A percentile compares a stretch with the other conserved stretches of the same genome.
Conservation (phyloP, 2,329 filamentous ascomycete species). For the Stemphylium beticola region DNA sequence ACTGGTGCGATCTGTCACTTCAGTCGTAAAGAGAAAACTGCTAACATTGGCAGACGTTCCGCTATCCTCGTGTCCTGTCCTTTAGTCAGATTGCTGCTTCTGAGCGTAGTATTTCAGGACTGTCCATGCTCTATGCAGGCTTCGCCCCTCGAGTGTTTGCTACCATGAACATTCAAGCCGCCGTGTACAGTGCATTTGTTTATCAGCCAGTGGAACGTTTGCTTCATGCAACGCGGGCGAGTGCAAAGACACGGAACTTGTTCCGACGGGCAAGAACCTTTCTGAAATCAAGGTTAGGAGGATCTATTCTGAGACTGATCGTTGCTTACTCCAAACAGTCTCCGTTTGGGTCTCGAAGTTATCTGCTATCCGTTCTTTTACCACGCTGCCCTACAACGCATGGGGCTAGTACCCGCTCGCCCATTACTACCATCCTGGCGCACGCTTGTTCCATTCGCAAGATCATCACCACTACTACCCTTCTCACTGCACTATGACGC, state of each 20-base stretch:
- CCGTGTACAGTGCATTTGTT: constrained; percentile 26
- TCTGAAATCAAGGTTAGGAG: constrained; percentile 30
- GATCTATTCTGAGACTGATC: background rate
- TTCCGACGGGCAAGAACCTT: constrained; percentile 31
- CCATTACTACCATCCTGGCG: constrained; percentile 37
- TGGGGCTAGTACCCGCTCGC: constrained; percentile 37
- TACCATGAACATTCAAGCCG: constrained; percentile 26
- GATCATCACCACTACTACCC: constrained; percentile 31
- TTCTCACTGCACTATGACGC: constrained; percentile 25
- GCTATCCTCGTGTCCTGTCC: constrained; percentile 25
- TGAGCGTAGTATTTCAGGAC: constrained; percentile 28
- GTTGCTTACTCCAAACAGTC: constrained; percentile 25
- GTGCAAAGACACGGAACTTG: constrained; percentile 24
- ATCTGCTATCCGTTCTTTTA: constrained; percentile 44
- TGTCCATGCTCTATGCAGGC: constrained; percentile 36
- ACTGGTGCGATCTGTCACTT: constrained; percentile 19
- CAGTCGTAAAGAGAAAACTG: background rate
- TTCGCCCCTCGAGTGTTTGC: constrained; percentile 31
- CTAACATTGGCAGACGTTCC: constrained; percentile 34
- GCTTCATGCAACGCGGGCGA: constrained; percentile 27
- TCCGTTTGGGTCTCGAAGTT: constrained; percentile 37
- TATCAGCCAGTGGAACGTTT: constrained; percentile 41
- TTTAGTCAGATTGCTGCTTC: constrained; percentile 35
- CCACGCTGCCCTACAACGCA: constrained; percentile 37
- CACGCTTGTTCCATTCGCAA: constrained; percentile 40